Percentiles rank a stretch among this genome's conserved stretches.
Evolutionary conservation across 306 rosid species (phyloP).

Genomic region (Sicyos edulis): DNA sequence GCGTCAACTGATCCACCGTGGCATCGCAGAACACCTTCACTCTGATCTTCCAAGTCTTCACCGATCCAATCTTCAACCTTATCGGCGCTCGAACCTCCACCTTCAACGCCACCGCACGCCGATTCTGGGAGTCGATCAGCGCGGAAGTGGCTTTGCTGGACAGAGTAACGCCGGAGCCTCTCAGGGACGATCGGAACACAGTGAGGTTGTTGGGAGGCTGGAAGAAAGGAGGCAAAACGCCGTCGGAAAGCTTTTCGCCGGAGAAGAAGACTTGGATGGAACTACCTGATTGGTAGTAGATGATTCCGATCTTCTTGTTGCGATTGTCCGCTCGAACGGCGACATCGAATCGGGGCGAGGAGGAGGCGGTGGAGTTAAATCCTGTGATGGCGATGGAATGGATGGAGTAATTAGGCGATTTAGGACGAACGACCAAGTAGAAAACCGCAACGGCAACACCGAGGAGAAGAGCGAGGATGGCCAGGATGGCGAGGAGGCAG

Average conservation of each 20-base stretch:
- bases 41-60: slow-evolving; percentile 57
- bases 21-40: slow-evolving; percentile 50
- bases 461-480: slow-evolving; percentile 32
- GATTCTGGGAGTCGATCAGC: slow-evolving; percentile 29
- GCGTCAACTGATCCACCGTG: slow-evolving; percentile 49
- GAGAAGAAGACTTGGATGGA: slow-evolving; percentile 36
- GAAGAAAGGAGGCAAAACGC: slow-evolving; percentile 53
- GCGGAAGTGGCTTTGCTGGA: slow-evolving; percentile 22
- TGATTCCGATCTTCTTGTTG: slow-evolving; percentile 64
- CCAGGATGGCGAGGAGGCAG: slow-evolving; percentile 33
- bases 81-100: slow-evolving; percentile 49
- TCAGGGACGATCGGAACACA: slow-evolving; percentile 37
- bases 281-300: slow-evolving; percentile 47
- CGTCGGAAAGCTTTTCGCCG: slow-evolving; percentile 38
- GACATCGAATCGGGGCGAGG: slow-evolving; percentile 48
- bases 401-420: slow-evolving; percentile 53
- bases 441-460: slow-evolving; percentile 39
- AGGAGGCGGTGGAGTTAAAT: slow-evolving; percentile 33
- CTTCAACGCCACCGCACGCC: slow-evolving; percentile 42
- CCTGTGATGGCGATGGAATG: slow-evolving; percentile 38
- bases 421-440: slow-evolving; percentile 58
- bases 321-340: slow-evolving; percentile 50
- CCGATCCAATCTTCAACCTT: slow-evolving; percentile 51
- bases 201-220: slow-evolving; percentile 63
- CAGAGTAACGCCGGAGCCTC: slow-evolving; percentile 35